Conservation (phyloP, 192 early-diverging fungal species). For the Mortierella claussenii region DNA sequence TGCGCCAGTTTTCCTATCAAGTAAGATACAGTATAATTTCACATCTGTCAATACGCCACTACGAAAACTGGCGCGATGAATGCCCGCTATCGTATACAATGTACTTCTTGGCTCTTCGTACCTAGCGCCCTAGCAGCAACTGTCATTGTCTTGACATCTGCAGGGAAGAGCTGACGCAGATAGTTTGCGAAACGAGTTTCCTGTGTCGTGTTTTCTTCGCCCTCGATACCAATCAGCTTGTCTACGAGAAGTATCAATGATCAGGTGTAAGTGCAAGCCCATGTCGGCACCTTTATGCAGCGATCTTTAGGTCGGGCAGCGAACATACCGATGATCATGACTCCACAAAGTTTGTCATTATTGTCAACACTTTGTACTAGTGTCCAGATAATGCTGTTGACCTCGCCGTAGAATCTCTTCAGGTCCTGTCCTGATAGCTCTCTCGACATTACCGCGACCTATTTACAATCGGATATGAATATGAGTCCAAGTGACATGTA, state of each 20-base stretch:
- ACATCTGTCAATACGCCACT: no score
- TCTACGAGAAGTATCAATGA: constrained; percentile 66
- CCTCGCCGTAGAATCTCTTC: constrained; percentile 80
- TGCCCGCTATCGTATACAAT: no score
- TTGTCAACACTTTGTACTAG: constrained; percentile 79
- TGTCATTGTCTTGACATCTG: constrained; percentile 74
- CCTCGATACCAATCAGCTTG: constrained; percentile 83
- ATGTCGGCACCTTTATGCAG: no score
- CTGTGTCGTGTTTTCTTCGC: constrained; percentile 83
- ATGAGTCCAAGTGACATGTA: constrained; percentile 3
- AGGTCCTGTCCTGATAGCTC: constrained; percentile 79
- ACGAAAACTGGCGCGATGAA: no score
- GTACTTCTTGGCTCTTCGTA: constrained; percentile 15
- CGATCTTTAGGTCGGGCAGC: no score
- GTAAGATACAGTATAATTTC: no score
- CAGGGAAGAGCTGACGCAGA: constrained; percentile 78
- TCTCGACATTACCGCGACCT: constrained; percentile 55
- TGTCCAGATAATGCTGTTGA: constrained; percentile 85
- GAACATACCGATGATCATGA: constrained; percentile 86
- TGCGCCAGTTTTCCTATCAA: constrained; percentile 75
- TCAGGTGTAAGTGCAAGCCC: no score
- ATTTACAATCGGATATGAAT: background rate
- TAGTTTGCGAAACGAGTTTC: constrained; percentile 85
- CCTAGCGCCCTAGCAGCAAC: constrained; percentile 80
- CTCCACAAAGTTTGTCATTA: constrained; percentile 82